A percentile compares a stretch with the other conserved stretches of the same genome.
phyloP scores from a whole-genome alignment of 768 basidiomycete genomes.

The Leccinum rimulosum region DNA sequence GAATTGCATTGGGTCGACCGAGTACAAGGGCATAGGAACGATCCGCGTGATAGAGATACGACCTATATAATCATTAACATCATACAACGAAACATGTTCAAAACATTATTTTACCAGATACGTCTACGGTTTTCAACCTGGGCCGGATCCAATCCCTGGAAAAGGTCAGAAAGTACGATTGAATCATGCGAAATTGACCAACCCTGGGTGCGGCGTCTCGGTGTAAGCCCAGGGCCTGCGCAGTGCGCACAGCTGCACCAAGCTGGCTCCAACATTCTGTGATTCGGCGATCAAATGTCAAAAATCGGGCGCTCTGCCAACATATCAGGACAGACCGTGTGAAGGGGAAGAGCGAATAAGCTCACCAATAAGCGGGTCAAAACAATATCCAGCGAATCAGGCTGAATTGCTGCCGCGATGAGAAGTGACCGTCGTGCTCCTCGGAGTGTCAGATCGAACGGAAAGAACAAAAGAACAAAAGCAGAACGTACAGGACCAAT shows the following conservation, averaged over 20 bases:
- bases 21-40: conserved; percentile 89
- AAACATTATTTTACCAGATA: conserved; percentile 59
- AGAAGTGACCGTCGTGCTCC: conserved; percentile 83
- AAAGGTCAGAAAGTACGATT: conserved; percentile 2
- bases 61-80: conserved; percentile 44
- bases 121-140: conserved; percentile 87
- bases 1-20: conserved; percentile 86
- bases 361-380: conserved; percentile 77
- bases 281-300: conserved; percentile 75
- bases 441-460: conserved; percentile 18
- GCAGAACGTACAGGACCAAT: conserved; percentile 83
- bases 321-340: conserved; percentile 11
- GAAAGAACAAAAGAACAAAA: neutral
- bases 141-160: conserved; percentile 66
- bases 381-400: conserved; percentile 91
- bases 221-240: conserved; percentile 90
- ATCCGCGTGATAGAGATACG: conserved; percentile 91
- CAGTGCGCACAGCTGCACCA: conserved; percentile 89
- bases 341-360: neutral
- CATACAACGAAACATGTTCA: neutral
- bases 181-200: conserved; percentile 21
- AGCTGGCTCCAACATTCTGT: conserved; percentile 97
- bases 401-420: conserved; percentile 90
- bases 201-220: conserved; percentile 85
- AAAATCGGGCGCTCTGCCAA: conserved; percentile 63